Conservation (phyloP, 768 basidiomycete genomes). For the Leccinum boreale region DNA sequence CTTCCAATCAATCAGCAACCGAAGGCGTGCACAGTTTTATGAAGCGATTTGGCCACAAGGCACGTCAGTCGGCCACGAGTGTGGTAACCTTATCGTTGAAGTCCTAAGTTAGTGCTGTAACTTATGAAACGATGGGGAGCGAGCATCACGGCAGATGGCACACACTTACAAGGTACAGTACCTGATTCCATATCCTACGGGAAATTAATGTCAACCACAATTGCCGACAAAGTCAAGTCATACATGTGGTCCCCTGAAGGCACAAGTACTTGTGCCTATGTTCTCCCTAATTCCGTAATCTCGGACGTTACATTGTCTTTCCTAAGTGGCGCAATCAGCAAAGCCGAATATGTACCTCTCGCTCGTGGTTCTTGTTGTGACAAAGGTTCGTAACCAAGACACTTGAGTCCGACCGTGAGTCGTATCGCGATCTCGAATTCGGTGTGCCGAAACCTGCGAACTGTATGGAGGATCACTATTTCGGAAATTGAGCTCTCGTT, state of each 20-base stretch:
- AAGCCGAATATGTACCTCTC: slow-evolving; percentile 35
- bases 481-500: slow-evolving; percentile 39
- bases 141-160: slow-evolving; percentile 44
- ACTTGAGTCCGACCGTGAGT: too few relatives aligned
- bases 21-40: not conserved
- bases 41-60: slow-evolving; percentile 19
- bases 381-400: slow-evolving; percentile 46
- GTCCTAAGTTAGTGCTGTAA: not conserved
- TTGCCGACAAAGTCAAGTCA: slow-evolving; percentile 14
- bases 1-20: slow-evolving; percentile 62
- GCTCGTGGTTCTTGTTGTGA: slow-evolving; percentile 46
- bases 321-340: not conserved
- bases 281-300: slow-evolving; percentile 35
- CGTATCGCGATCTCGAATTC: slow-evolving; percentile 57
- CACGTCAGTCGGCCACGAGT: slow-evolving; percentile 47
- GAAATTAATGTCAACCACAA: not conserved
- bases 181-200: slow-evolving; percentile 44
- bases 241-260: slow-evolving; percentile 44
- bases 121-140: not conserved
- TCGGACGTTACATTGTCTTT: not conserved
- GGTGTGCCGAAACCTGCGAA: slow-evolving; percentile 60
- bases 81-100: slow-evolving; percentile 39
- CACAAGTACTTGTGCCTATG: slow-evolving; percentile 33
- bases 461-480: slow-evolving; percentile 44
- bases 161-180: slow-evolving; percentile 20